Conservation (phyloP, 2,329 filamentous ascomycete genomes). For the Aspergillus floridensis region DNA sequence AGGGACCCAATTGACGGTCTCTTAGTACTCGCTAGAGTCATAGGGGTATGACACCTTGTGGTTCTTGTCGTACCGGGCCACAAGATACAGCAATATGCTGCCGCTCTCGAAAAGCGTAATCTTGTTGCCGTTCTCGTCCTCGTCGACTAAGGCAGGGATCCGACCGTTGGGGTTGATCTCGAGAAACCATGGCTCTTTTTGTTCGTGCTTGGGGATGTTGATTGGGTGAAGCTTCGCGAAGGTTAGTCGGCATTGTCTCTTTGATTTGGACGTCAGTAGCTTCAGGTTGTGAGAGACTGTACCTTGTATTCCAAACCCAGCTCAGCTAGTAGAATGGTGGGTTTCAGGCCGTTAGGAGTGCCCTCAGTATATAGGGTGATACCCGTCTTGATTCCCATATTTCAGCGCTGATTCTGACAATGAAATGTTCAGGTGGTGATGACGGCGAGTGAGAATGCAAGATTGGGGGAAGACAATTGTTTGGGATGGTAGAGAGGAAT, state of each 20-base stretch:
- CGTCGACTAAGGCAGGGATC: background rate
- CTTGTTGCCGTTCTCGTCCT: background rate
- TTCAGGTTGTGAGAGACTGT: too few relatives aligned
- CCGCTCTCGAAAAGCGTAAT: background rate
- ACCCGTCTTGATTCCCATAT: too few relatives aligned
- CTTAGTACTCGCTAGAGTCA: background rate
- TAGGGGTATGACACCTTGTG: background rate
- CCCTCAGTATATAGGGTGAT: background rate
- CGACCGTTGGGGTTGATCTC: constrained; percentile 6
- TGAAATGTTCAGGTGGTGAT: too few relatives aligned
- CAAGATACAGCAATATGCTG: constrained; percentile 1
- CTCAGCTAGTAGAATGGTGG: background rate
- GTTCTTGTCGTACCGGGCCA: constrained; percentile 1
- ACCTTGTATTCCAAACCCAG: background rate
- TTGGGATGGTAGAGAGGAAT: too few relatives aligned
- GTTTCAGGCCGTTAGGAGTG: background rate
- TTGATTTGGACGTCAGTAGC: too few relatives aligned
- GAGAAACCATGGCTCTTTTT: constrained; percentile 7
- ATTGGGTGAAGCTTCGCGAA: background rate
- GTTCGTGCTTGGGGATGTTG: background rate
- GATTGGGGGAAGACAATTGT: too few relatives aligned
- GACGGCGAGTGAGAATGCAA: too few relatives aligned
- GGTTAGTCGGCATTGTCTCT: too few relatives aligned
- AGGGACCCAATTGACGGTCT: background rate
- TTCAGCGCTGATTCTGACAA: too few relatives aligned